Evolutionary conservation across 106 monocot genomes (phyloP).

Genomic region (Platanthera guangdongensis): DNA sequence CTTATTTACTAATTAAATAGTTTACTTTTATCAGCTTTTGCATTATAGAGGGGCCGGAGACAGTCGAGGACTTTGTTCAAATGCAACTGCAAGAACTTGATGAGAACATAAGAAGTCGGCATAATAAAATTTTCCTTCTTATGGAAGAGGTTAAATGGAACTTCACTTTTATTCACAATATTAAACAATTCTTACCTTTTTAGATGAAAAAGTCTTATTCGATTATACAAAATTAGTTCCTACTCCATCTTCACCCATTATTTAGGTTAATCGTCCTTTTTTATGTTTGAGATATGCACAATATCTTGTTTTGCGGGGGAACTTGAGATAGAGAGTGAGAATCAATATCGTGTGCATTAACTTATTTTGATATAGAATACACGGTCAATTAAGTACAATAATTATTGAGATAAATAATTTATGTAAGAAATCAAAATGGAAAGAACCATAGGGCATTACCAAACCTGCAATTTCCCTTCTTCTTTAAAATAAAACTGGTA

Average conservation of each 20-base stretch:
- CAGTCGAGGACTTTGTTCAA: conserved; percentile 66
- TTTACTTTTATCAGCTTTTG: conserved; percentile 51
- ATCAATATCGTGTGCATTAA: no score
- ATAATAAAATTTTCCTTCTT: conserved; percentile 87
- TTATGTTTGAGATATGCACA: neutral
- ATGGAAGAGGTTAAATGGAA: conserved; percentile 79
- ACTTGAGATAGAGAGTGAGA: no score
- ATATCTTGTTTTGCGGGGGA: neutral
- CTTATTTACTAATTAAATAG: neutral
- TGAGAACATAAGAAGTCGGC: conserved; percentile 72
- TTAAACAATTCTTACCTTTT: neutral
- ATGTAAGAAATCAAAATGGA: no score
- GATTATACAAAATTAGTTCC: neutral
- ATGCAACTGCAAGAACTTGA: conserved; percentile 88
- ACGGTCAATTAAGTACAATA: no score
- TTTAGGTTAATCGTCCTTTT: neutral
- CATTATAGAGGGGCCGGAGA: conserved; percentile 96
- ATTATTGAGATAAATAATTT: no score
- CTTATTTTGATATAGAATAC: no score
- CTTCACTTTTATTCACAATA: neutral
- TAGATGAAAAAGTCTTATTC: neutral
- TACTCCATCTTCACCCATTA: neutral
- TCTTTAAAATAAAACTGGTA: no score
- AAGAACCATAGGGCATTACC: no score
- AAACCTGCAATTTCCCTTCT: no score